Evolutionary conservation across 1,139 yeast species (phyloP).

Genomic region (Kodamaea anthophila): DNA sequence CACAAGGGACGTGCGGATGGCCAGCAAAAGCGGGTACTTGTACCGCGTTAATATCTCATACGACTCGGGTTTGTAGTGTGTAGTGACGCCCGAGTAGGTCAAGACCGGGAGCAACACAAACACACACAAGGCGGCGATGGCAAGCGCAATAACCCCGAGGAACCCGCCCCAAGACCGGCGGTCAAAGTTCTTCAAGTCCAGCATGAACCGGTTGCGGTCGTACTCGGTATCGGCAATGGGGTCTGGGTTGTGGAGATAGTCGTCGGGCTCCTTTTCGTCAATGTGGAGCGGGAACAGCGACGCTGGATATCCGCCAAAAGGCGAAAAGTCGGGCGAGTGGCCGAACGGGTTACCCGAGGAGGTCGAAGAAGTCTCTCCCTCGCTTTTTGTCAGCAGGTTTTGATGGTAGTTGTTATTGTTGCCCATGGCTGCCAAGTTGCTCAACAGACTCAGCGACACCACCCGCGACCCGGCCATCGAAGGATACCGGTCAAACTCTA

Average conservation of each 20-base stretch:
- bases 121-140: constrained; percentile 17
- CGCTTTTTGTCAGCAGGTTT: constrained; percentile 12
- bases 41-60: constrained; percentile 21
- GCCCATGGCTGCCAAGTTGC: constrained; percentile 10
- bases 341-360: constrained; percentile 11
- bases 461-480: constrained; percentile 44
- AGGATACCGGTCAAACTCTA: constrained; percentile 57
- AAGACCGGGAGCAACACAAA: constrained; percentile 23
- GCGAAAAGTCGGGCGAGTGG: constrained; percentile 16
- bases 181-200: constrained; percentile 23
- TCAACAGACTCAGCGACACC: constrained; percentile 38
- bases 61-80: constrained; percentile 12
- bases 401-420: constrained; percentile 12
- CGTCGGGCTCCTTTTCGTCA: constrained; percentile 27
- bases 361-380: constrained; percentile 11
- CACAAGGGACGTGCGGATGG: constrained; percentile 20
- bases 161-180: constrained; percentile 19
- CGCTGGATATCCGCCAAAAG: constrained; percentile 30
- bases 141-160: constrained; percentile 16
- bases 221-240: constrained; percentile 26
- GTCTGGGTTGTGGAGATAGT: constrained; percentile 27
- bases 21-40: constrained; percentile 18
- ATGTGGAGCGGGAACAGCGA: constrained; percentile 24
- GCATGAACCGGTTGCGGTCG: constrained; percentile 20
- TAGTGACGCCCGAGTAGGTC: constrained; percentile 20